phyloP scores from a whole-genome alignment of 1,139 yeast species.

The Arxiozyma heterogenica region DNA sequence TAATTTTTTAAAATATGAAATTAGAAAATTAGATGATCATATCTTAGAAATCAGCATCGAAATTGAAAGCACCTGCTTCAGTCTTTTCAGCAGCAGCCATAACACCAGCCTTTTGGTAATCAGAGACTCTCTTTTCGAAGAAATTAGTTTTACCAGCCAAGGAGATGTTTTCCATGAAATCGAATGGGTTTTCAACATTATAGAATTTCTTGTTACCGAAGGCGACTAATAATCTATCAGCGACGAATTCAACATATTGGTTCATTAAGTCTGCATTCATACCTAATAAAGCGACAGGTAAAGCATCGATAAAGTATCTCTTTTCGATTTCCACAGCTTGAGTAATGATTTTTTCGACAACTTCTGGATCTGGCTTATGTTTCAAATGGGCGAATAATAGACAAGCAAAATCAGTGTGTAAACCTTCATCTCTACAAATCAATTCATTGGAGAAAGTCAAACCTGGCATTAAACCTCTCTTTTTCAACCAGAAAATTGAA shows the following conservation, averaged over 20 bases:
- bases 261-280: slow-evolving; percentile 93
- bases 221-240: slow-evolving; percentile 85
- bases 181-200: slow-evolving; percentile 90
- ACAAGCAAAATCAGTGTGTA: slow-evolving; percentile 97
- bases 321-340: slow-evolving; percentile 95
- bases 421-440: slow-evolving; percentile 96
- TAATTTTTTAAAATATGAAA: no score
- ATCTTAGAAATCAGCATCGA: slow-evolving; percentile 46
- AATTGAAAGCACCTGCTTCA: slow-evolving; percentile 39
- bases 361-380: slow-evolving; percentile 71
- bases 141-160: slow-evolving; percentile 97
- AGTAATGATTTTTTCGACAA: slow-evolving; percentile 76
- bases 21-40: no score
- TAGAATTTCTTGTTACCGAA: slow-evolving; percentile 84
- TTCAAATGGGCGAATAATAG: slow-evolving; percentile 84
- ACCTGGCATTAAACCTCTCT: slow-evolving; percentile 98
- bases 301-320: slow-evolving; percentile 90
- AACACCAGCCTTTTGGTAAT: slow-evolving; percentile 98
- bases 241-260: slow-evolving; percentile 95
- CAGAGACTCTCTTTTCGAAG: slow-evolving; percentile 97
- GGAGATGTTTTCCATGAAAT: slow-evolving; percentile 97
- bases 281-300: slow-evolving; percentile 86
- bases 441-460: slow-evolving; percentile 92
- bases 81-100: slow-evolving; percentile 53
- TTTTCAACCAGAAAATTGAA: slow-evolving; percentile 94